These are phyloP conservation scores for Cladosporium sp. DNA, from an alignment of 2,329 filamentous ascomycete genomes.

Conservation along the genomic window DNA sequence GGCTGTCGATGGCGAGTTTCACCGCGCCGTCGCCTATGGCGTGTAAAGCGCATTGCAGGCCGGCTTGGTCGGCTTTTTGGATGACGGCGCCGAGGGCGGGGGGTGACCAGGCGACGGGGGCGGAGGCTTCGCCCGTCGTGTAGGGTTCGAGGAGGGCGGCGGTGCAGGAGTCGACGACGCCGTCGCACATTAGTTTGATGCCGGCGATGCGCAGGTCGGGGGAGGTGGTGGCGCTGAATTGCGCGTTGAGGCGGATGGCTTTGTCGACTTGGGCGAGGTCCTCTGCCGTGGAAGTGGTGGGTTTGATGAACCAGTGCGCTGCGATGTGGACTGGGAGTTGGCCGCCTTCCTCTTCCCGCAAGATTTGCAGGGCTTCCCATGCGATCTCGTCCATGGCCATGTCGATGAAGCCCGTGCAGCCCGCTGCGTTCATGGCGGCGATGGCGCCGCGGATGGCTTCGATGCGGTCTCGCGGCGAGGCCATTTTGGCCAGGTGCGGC, in stretches of 20 bases:
- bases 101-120: constrained; percentile 52
- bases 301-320: constrained; percentile 54
- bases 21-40: constrained; percentile 62
- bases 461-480: constrained; percentile 47
- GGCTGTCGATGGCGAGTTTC: constrained; percentile 53
- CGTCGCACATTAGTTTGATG: constrained; percentile 63
- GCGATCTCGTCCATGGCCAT: constrained; percentile 58
- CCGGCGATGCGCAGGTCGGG: constrained; percentile 53
- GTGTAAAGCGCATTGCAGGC: constrained; percentile 60
- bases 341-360: constrained; percentile 31
- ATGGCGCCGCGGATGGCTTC: constrained; percentile 46
- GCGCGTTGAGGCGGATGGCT: constrained; percentile 45
- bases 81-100: constrained; percentile 53
- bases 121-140: constrained; percentile 40
- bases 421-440: constrained; percentile 45
- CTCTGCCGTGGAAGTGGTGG: constrained; percentile 41
- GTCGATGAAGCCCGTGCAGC: constrained; percentile 54
- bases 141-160: constrained; percentile 59
- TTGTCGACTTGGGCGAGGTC: constrained; percentile 49
- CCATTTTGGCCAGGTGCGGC: constrained; percentile 49
- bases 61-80: constrained; percentile 48
- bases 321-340: constrained; percentile 47
- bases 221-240: constrained; percentile 42
- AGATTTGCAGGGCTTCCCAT: constrained; percentile 48
- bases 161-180: constrained; percentile 62